Evolutionary conservation across 371 early-diverging fungal genomes (phyloP), one percentile per base, ranked within the genome.

Genomic region (Choanephora cucurbitarum): DNA sequence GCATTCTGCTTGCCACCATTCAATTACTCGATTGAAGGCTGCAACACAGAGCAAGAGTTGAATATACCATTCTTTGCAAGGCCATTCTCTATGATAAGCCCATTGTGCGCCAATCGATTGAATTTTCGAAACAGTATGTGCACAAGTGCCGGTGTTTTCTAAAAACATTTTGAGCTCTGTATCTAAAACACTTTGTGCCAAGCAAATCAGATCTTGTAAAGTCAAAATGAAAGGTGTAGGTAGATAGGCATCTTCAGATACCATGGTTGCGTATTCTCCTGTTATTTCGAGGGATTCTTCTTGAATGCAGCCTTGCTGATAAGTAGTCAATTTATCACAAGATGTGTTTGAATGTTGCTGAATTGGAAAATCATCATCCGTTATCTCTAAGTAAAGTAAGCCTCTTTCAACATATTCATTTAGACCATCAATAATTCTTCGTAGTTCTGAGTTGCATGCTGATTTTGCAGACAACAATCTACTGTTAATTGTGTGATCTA

Each of bases 321-420:
- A 28, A 15, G 19, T 9, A 33, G 21, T 41, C 9, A 24, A 3
- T 3, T 18, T 5, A 21, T 11, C 45, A 45, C 5, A 5, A 11
- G 14, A 15, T 45, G 7, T 5, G 57, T 46, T 8, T 64, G 24
- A 8, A 6, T 40, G 5, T 41, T 51, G 41, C 18, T 51, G 51
- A 51, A 18, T 60, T 19, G 66, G 21, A 5, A 66, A 58, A 45
- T 70, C 67, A 37, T 9, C 9, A 51, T 73, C 64, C 33, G 62
- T 63, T 18, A 81, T 74, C 51, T 83, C 82, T 14, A 82, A 82
- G 47, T 84, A 86, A 37, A 84, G 79, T 39, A 88, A 64, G 1
- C 78, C 81, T 28, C 72, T 76, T 58, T 91, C 90, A 8, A 89
- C 88, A 44, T 81, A 85, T 49, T 87, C 86, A 43, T 86, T 86